Percentiles rank a stretch among this genome's conserved stretches.
Evolutionary conservation across 108 stramenopile genomes (phyloP).

Genomic region (Aurantiochytrium sp.): DNA sequence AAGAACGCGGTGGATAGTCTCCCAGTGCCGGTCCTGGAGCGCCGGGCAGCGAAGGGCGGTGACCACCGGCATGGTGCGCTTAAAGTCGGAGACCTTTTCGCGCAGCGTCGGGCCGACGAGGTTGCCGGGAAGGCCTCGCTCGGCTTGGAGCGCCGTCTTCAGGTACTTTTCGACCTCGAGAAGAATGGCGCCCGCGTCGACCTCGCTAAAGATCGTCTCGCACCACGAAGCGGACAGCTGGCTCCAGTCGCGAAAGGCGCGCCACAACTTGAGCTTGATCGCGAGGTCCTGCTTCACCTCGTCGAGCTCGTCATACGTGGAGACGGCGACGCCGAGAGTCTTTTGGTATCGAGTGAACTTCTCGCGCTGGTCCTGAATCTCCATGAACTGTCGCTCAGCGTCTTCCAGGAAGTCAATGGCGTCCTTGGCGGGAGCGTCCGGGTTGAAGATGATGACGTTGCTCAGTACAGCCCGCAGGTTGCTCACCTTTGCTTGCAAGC

Average conservation of each 20-base stretch:
- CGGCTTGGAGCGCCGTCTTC: constrained; percentile 36
- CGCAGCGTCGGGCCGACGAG: constrained; percentile 38
- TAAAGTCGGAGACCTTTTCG: constrained; percentile 39
- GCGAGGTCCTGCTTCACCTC: constrained; percentile 47
- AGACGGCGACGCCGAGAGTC: neutral
- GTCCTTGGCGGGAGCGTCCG: neutral
- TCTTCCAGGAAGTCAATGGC: neutral
- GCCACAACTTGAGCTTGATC: constrained; percentile 43
- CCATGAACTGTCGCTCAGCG: neutral
- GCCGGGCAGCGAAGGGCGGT: constrained; percentile 37
- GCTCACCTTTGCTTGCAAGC: neutral
- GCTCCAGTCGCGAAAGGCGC: constrained; percentile 32
- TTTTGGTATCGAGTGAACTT: neutral
- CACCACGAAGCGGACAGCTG: constrained; percentile 31
- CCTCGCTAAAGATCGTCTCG: constrained; percentile 10
- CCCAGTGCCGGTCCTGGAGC: constrained; percentile 43
- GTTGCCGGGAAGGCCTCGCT: constrained; percentile 40
- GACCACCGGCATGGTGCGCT: constrained; percentile 44
- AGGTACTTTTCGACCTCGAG: constrained; percentile 38
- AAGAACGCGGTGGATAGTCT: constrained; percentile 30
- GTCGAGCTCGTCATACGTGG: constrained; percentile 19
- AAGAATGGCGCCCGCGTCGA: constrained; percentile 44
- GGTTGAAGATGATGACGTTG: neutral
- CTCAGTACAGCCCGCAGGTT: neutral
- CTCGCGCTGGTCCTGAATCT: neutral